Conservation (phyloP, 345 rosid species). For the Eucalyptus microcorys region DNA sequence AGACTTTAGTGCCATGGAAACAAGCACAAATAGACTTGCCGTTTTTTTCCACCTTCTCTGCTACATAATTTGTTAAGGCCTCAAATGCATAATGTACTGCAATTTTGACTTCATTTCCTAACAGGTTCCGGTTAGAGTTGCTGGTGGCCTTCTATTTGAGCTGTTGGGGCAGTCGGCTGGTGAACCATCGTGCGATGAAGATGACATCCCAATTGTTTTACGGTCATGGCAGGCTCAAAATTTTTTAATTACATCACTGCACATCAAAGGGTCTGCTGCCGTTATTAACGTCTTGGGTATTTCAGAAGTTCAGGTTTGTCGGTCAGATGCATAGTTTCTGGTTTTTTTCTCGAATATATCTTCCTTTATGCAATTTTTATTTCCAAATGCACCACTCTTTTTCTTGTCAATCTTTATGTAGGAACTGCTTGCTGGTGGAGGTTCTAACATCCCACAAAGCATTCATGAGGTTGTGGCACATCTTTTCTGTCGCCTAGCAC, state of each 20-base stretch:
- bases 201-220: constrained; percentile 48
- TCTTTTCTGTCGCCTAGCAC: constrained; percentile 48
- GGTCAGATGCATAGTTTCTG: not conserved
- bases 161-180: constrained; percentile 60
- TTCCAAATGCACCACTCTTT: not conserved
- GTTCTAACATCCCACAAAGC: constrained; percentile 24
- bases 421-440: constrained; percentile 54
- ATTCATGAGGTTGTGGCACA: constrained; percentile 47
- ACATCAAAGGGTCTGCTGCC: constrained; percentile 35
- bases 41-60: not conserved
- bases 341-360: not conserved
- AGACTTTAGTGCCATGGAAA: not conserved
- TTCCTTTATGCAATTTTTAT: not conserved
- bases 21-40: not conserved
- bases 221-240: constrained; percentile 60
- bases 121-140: constrained; percentile 61
- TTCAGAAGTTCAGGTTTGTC: constrained; percentile 51
- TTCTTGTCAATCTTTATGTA: not conserved
- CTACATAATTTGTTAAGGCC: not conserved
- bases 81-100: not conserved
- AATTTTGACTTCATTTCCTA: not conserved
- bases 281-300: constrained; percentile 40
- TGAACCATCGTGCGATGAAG: constrained; percentile 49
- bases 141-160: constrained; percentile 64
- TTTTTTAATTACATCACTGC: constrained; percentile 40